A percentile compares a stretch with the other conserved stretches of the same genome.
Conservation (phyloP, 129 eudicot genomes). For the Cynara cardunculus region DNA sequence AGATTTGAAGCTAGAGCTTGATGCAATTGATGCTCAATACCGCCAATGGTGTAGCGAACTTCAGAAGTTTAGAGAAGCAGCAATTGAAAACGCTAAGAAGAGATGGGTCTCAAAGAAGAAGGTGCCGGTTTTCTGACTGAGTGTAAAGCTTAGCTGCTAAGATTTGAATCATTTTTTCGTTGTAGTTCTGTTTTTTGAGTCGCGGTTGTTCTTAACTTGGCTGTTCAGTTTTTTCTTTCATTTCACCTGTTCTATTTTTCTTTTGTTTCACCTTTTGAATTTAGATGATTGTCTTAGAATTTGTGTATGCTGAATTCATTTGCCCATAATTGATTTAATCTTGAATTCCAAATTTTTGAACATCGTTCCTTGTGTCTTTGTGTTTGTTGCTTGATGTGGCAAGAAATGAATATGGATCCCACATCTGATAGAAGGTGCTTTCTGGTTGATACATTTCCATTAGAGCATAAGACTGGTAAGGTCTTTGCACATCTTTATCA, state of each 20-base stretch:
- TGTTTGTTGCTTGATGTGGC: neutral
- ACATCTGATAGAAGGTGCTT: too few species aligned
- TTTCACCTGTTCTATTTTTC: neutral
- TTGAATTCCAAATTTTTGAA: neutral
- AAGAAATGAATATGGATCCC: too few species aligned
- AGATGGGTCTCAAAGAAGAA: slow-evolving; percentile 41
- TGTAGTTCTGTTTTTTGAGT: slow-evolving; percentile 1
- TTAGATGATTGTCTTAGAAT: neutral
- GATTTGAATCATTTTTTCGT: neutral
- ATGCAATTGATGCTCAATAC: slow-evolving; percentile 53
- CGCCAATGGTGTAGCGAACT: slow-evolving; percentile 41
- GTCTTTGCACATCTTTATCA: too few species aligned
- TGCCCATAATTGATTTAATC: slow-evolving; percentile 6
- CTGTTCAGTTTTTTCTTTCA: neutral
- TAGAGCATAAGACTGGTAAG: too few species aligned
- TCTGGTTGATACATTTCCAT: too few species aligned
- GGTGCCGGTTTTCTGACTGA: slow-evolving; percentile 10
- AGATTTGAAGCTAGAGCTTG: slow-evolving; percentile 61
- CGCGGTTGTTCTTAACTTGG: neutral
- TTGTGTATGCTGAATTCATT: slow-evolving; percentile 11
- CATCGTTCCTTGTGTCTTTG: neutral
- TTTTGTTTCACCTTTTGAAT: neutral
- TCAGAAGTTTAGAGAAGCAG: slow-evolving; percentile 50
- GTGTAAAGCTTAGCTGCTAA: slow-evolving; percentile 1
- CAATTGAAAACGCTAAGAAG: slow-evolving; percentile 61